A percentile compares a stretch with the other conserved stretches of the same genome.
Conservation (phyloP, 305 asterid genomes). For the Fraxinus baroniana region DNA sequence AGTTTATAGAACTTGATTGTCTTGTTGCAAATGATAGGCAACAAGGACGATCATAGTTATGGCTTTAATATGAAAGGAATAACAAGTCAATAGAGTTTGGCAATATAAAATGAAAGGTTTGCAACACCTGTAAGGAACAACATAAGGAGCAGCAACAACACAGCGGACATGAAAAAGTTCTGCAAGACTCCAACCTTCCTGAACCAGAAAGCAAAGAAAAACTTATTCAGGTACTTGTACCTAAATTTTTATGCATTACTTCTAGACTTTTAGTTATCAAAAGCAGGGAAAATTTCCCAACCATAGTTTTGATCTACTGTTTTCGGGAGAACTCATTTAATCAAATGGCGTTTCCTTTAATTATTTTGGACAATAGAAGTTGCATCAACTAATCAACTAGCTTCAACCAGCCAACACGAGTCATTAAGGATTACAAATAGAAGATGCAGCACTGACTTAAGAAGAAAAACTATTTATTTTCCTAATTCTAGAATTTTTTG, state of each 20-base stretch:
- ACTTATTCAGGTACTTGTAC: slow-evolving; percentile 9
- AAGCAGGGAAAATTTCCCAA: neutral
- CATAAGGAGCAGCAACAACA: slow-evolving; percentile 90
- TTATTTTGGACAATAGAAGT: slow-evolving; percentile 4
- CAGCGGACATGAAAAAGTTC: slow-evolving; percentile 80
- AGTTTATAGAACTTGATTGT: neutral
- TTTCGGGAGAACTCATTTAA: slow-evolving; percentile 14
- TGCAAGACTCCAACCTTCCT: slow-evolving; percentile 99
- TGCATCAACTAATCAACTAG: slow-evolving; percentile 7
- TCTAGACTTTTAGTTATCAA: slow-evolving; percentile 10
- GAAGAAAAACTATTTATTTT: neutral
- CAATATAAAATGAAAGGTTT: neutral
- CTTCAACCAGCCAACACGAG: slow-evolving; percentile 11
- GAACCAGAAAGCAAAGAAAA: slow-evolving; percentile 25
- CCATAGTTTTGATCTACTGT: slow-evolving; percentile 9
- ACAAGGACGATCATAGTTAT: slow-evolving; percentile 5
- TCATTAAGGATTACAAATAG: neutral
- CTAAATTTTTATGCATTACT: neutral
- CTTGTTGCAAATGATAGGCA: neutral
- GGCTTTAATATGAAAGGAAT: neutral
- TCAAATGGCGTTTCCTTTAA: neutral
- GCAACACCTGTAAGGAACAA: slow-evolving; percentile 83
- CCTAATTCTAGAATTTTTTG: neutral
- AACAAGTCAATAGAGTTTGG: neutral
- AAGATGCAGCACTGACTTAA: neutral